phyloP scores from a whole-genome alignment of 108 stramenopile genomes.

The Hondaea fermentalgiana region DNA sequence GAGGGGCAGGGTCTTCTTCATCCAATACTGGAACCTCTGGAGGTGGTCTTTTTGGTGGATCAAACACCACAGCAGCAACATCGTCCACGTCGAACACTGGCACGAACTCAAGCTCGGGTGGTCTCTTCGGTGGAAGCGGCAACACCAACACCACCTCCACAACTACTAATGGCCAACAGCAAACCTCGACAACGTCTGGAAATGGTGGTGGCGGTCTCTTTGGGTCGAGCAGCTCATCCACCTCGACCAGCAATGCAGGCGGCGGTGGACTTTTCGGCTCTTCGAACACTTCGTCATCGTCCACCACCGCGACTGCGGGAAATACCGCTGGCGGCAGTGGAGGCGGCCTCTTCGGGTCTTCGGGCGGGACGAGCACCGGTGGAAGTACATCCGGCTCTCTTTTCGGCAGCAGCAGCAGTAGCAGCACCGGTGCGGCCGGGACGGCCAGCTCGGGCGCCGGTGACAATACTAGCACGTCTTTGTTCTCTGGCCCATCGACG shows the following conservation, averaged over 20 bases:
- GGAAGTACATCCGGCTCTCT: too few species aligned
- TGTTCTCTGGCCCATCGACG: too few species aligned
- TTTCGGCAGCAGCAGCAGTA: too few species aligned
- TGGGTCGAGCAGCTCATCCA: not conserved
- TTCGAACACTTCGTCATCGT: not conserved
- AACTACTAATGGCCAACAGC: too few species aligned
- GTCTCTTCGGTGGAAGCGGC: not conserved
- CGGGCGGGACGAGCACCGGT: too few species aligned
- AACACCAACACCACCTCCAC: not conserved
- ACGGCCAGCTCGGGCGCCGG: too few species aligned
- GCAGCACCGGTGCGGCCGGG: too few species aligned
- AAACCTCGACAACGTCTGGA: not conserved
- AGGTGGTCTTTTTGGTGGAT: not conserved
- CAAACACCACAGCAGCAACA: not conserved
- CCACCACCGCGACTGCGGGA: too few species aligned
- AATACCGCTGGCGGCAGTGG: too few species aligned
- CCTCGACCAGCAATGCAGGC: not conserved
- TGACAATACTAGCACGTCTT: too few species aligned
- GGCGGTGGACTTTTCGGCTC: not conserved
- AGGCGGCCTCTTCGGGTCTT: too few species aligned
- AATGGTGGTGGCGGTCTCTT: not conserved
- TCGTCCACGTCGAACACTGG: not conserved
- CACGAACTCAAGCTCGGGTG: not conserved
- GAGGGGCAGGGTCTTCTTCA: not conserved
- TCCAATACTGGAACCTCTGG: not conserved